phyloP scores from a whole-genome alignment of 2,329 filamentous ascomycete species.

The Clonostachys solani region DNA sequence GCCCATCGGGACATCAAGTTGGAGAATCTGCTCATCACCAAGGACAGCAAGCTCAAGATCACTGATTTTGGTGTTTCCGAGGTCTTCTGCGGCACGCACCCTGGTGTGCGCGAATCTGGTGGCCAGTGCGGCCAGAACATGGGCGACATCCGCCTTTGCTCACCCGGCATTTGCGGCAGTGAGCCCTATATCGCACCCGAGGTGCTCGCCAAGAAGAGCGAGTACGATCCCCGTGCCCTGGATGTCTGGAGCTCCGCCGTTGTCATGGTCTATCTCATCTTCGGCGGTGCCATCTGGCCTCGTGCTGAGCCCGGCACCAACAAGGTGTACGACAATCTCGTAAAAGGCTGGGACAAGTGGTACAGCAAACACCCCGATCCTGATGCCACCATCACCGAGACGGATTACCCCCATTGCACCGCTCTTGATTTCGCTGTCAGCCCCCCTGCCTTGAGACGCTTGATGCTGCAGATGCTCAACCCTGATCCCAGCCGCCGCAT shows the following conservation, averaged over 20 bases:
- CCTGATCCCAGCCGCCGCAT: conserved; percentile 70
- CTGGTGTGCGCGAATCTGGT: conserved; percentile 67
- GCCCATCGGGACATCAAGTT: conserved; percentile 90
- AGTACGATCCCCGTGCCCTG: conserved; percentile 70
- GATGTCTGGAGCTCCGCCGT: conserved; percentile 87
- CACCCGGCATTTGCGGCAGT: conserved; percentile 79
- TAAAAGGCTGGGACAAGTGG: conserved; percentile 66
- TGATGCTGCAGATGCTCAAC: conserved; percentile 79
- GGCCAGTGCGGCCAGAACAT: conserved; percentile 73
- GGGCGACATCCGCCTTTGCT: conserved; percentile 65
- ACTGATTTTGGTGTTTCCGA: conserved; percentile 90
- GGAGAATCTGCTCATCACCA: conserved; percentile 78
- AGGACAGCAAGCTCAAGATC: conserved; percentile 80
- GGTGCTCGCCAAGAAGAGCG: conserved; percentile 63
- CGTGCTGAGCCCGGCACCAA: conserved; percentile 51
- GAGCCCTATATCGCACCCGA: conserved; percentile 86
- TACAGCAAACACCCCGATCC: conserved; percentile 45
- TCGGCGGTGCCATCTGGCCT: conserved; percentile 70
- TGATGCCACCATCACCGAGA: conserved; percentile 40
- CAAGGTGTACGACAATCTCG: conserved; percentile 60
- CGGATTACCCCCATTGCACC: conserved; percentile 60
- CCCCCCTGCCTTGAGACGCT: conserved; percentile 62
- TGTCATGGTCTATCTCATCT: conserved; percentile 74
- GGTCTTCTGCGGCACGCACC: conserved; percentile 78
- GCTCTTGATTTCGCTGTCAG: conserved; percentile 63